phyloP scores from a whole-genome alignment of 208 protist species.

The Leishmania martiniquensis region DNA sequence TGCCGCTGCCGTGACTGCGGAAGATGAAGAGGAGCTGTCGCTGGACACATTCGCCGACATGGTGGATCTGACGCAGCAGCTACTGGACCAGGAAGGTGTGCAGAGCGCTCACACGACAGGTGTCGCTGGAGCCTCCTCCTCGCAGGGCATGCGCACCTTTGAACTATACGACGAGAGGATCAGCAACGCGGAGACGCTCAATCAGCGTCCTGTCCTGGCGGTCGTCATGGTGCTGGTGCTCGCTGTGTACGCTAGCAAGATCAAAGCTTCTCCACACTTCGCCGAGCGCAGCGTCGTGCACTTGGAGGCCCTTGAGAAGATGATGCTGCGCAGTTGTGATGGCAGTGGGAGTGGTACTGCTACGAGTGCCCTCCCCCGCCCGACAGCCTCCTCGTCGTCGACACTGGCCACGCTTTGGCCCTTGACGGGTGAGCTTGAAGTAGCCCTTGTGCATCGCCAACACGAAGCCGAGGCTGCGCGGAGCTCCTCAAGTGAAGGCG shows the following conservation, averaged over 20 bases:
- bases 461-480: slow-evolving; percentile 48
- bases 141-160: slow-evolving; percentile 8
- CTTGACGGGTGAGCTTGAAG: slow-evolving; percentile 39
- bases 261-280: slow-evolving; percentile 25
- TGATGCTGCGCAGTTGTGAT: slow-evolving; percentile 8
- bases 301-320: slow-evolving; percentile 35
- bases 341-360: neutral
- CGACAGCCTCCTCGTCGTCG: slow-evolving; percentile 1
- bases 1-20: neutral
- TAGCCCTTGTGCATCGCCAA: slow-evolving; percentile 46
- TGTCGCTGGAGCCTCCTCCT: neutral
- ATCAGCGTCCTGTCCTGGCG: slow-evolving; percentile 42
- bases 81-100: slow-evolving; percentile 19
- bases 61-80: slow-evolving; percentile 24
- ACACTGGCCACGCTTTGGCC: slow-evolving; percentile 27
- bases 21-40: slow-evolving; percentile 1
- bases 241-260: slow-evolving; percentile 36
- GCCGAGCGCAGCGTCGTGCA: slow-evolving; percentile 34
- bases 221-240: slow-evolving; percentile 55
- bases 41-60: slow-evolving; percentile 32
- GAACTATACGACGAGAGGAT: slow-evolving; percentile 34
- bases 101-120: neutral
- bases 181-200: slow-evolving; percentile 1
- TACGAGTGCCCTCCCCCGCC: neutral
- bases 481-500: slow-evolving; percentile 24